Conservation (phyloP, 179 eudicot genomes). For the Beta corolliflora region DNA sequence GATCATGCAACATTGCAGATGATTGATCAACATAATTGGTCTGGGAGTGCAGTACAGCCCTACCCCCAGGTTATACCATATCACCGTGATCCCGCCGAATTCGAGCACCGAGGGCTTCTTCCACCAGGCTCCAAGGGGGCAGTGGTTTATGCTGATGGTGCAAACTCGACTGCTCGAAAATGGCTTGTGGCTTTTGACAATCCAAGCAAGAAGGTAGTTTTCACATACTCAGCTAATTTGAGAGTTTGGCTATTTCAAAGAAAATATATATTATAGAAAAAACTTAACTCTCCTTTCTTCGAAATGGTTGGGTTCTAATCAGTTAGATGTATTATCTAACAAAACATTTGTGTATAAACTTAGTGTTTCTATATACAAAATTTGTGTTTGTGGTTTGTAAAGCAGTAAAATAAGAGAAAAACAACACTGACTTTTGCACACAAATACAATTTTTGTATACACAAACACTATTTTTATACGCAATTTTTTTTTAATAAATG, state of each 20-base stretch:
- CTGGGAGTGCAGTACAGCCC: not conserved
- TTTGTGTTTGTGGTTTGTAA: too few relatives aligned
- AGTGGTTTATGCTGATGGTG: not conserved
- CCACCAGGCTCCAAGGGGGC: not conserved
- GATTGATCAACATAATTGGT: not conserved
- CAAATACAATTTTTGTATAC: too few relatives aligned
- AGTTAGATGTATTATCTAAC: too few relatives aligned
- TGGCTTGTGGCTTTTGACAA: slow-evolving; percentile 1
- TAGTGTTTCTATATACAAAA: too few relatives aligned
- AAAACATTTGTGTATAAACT: too few relatives aligned
- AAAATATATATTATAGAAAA: too few relatives aligned
- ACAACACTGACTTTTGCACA: too few relatives aligned
- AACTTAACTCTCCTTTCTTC: not conserved
- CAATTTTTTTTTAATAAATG: too few relatives aligned
- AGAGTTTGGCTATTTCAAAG: too few relatives aligned
- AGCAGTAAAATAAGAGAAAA: too few relatives aligned
- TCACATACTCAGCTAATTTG: not conserved
- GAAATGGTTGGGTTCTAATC: too few relatives aligned
- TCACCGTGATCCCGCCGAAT: not conserved
- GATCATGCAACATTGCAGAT: not conserved
- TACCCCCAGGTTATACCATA: not conserved
- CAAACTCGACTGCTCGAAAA: not conserved
- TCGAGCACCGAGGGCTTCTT: not conserved
- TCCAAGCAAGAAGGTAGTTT: not conserved
- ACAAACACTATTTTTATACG: too few relatives aligned